Base-by-base conservation (phyloP, 179 eudicot species). In the Patellifolia procumbens region DNA sequence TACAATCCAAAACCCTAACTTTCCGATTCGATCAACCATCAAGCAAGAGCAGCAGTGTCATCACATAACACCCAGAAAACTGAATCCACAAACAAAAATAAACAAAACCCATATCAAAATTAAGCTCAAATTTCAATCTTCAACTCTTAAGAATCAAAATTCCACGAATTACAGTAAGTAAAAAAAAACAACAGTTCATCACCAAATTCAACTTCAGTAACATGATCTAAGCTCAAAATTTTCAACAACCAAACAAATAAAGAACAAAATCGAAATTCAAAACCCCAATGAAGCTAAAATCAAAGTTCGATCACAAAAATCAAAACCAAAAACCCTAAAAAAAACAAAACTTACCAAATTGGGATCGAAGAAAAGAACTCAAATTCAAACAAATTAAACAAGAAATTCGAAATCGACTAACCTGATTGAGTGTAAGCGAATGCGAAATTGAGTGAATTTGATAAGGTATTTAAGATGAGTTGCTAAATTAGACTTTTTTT, bases 1-100 rank as follows among this genome's bases (percentile, higher is more conserved):
- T 28, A 48, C 49, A 65, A 74, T 53, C 77, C 74, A 42, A 80
- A 83, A 78, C 77, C 82, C 77, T 74, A 71, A 78, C 59, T 76
- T 62, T 24, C 35, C 32, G 45, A 65, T 31, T 43, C 13, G 60
- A 70, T 71, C 69, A 77, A 42, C 11, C 59, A 45, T 53, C 37
- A 7, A 56, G 37, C 60, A 75, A 31, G 8, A 59, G 26, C 19
- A 22, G 52, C 76, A 59, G 55, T 60, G 29, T 80, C 59, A 26
- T 68, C 59, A 62, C n/a, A 80, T 75, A 61, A 22, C 56, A 76
- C 64, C 35, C 77, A 55, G 31, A 48, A 73, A 7, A 56, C 69
- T 45, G 56, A 28, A 71, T 53, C 78, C 70, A 75, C 32, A 49
- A 60, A 53, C 65, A 82, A 81, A 68, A 52, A 59, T 26, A 56